Base-by-base conservation (phyloP, 257 asterid genomes). In the Capsicum pubescens region DNA sequence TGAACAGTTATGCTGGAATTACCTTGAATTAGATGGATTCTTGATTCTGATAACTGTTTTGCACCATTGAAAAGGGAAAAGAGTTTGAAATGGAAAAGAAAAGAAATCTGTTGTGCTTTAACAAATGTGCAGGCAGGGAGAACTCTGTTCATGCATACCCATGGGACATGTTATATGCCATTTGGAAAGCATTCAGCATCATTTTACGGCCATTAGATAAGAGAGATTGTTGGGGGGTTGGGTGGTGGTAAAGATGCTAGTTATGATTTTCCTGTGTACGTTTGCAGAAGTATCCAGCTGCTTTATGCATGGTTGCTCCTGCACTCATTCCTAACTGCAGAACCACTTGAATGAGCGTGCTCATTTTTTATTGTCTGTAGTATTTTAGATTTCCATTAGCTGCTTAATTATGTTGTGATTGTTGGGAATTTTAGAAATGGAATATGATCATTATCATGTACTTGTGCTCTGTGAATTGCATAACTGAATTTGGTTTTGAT, bases 401-500 rank as follows among this genome's bases (percentile, higher is more conserved):
- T 76, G 26, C 81, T 74, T 74, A 50, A 50, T 50, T 21, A 21
- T 50, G 81, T 13, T 74, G 80, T 13, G 14, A 54, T 71, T 72
- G 59, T 9, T 50, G 39, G 81, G 63, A 61, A 76, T 50, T 76
- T 76, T 52, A 21, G 81, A 52, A 50, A 50, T 74, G 60, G 9
- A 9, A 69, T 39, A 15, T 68, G 55, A 15, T 69, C 55, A 17
- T 8, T 79, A 32, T 56, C 36, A 14, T 79, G 82, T 54, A 39
- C 6, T 80, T 48, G 72, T 60, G 26, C 44, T 80, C 21, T 60
- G 60, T 60, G 83, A 58, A 57, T 80, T 46, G 10, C 59, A 66
- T 82, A 50, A 52, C 84, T 82, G 84, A 82, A 82, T 21, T 66
- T 64, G 36, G 17, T 15, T 82, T 39, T 50, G 15, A 8, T 7